Evolutionary conservation across 768 basidiomycete genomes (phyloP).

Genomic region (Mycena vitilis): DNA sequence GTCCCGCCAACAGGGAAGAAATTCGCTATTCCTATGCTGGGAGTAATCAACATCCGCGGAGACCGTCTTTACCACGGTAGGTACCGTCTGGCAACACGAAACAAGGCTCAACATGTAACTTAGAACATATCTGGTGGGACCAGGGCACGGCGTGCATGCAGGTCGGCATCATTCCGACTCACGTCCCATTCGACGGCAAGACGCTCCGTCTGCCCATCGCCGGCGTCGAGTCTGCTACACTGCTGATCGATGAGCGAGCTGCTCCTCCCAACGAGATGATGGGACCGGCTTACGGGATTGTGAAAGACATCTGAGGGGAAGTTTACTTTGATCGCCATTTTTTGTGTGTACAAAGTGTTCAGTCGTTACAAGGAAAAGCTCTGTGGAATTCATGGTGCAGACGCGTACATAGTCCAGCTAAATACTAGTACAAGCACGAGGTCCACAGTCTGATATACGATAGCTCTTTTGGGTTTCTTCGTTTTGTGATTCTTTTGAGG

Average conservation of each 20-base stretch:
- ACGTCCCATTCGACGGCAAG: constrained; percentile 36
- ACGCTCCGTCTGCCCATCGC: constrained; percentile 43
- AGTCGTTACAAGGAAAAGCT: no score
- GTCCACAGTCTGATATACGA: no score
- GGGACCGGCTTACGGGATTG: constrained; percentile 38
- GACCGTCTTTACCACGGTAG: constrained; percentile 45
- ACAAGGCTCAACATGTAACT: background rate
- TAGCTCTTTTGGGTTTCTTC: no score
- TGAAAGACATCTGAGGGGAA: background rate
- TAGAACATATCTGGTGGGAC: constrained; percentile 48
- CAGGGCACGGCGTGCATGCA: constrained; percentile 42
- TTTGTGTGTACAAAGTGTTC: no score
- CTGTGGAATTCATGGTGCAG: no score
- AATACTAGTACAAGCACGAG: no score
- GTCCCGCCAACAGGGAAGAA: constrained; percentile 64
- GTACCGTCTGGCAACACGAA: background rate
- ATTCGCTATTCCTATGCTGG: constrained; percentile 63
- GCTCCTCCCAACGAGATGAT: constrained; percentile 44
- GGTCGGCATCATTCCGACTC: constrained; percentile 38
- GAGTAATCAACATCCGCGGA: constrained; percentile 64
- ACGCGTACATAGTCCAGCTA: no score
- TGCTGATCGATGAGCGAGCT: constrained; percentile 41
- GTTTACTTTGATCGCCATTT: no score
- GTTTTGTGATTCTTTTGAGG: no score
- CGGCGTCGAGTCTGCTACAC: constrained; percentile 39